Evolutionary conservation across 2,329 filamentous ascomycete species (phyloP).

Genomic region (Aspergillus calidoustus): DNA sequence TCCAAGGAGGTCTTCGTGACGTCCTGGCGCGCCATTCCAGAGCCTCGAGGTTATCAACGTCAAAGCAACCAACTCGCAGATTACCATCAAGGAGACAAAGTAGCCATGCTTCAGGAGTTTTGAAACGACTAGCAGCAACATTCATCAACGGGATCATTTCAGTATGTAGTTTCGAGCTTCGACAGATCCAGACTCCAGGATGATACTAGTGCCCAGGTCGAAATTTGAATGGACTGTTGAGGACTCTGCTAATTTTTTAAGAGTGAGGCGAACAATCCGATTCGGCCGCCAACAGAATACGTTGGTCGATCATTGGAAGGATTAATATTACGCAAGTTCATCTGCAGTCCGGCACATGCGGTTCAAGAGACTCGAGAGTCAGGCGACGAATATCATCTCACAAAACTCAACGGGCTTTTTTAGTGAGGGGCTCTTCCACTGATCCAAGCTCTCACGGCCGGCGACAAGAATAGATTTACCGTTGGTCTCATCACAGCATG

Average conservation of each 20-base stretch:
- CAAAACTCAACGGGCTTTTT: background rate
- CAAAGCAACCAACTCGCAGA: background rate
- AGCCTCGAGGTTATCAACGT: background rate
- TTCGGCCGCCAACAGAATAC: constrained; percentile 5
- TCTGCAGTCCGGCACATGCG: background rate
- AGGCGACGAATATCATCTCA: background rate
- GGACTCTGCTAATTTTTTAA: background rate
- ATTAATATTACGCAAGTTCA: background rate
- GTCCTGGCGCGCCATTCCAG: background rate
- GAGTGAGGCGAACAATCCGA: constrained; percentile 8
- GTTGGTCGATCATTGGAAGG: constrained; percentile 10
- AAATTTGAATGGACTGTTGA: background rate
- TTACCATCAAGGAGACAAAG: background rate
- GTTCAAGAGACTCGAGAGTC: background rate
- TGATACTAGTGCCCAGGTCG: background rate
- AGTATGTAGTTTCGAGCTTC: background rate
- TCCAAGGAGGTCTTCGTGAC: background rate
- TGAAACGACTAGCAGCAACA: background rate
- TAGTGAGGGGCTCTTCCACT: background rate
- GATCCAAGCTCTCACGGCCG: constrained; percentile 1
- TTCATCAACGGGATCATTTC: background rate
- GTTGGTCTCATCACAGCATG: constrained; percentile 1
- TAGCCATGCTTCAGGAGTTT: background rate
- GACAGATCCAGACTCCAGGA: background rate
- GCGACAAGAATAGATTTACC: constrained; percentile 10